These are phyloP conservation scores for Sporothrix inflata DNA, from an alignment of 2,329 filamentous ascomycete species.

Conservation along the genomic window DNA sequence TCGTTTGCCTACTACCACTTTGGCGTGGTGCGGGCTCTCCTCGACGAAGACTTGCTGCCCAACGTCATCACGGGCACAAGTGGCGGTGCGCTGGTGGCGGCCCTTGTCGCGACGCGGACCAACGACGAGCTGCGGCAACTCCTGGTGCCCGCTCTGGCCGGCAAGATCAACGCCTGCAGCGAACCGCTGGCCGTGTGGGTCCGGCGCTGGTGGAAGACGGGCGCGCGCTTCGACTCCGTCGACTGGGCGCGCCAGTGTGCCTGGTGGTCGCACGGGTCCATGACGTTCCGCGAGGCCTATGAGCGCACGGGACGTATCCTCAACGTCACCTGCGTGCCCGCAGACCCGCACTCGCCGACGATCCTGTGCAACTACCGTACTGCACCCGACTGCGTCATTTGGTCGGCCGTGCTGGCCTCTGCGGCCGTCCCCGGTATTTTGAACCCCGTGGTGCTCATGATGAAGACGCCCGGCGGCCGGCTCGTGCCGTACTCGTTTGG, in stretches of 20 bases:
- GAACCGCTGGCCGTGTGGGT: slow-evolving; percentile 78
- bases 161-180: slow-evolving; percentile 81
- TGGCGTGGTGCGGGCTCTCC: slow-evolving; percentile 83
- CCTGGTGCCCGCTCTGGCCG: slow-evolving; percentile 82
- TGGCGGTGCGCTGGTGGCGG: slow-evolving; percentile 88
- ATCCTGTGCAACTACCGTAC: slow-evolving; percentile 96
- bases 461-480: slow-evolving; percentile 67
- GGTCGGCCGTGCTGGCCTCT: slow-evolving; percentile 93
- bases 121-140: slow-evolving; percentile 86
- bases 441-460: slow-evolving; percentile 91
- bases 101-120: slow-evolving; percentile 83
- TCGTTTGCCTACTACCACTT: slow-evolving; percentile 98
- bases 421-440: slow-evolving; percentile 95
- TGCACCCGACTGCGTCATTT: slow-evolving; percentile 94
- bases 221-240: slow-evolving; percentile 89
- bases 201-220: slow-evolving; percentile 85
- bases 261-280: slow-evolving; percentile 90
- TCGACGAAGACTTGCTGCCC: slow-evolving; percentile 83
- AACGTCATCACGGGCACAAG: slow-evolving; percentile 97
- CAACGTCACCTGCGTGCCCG: slow-evolving; percentile 94
- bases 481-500: slow-evolving; percentile 93
- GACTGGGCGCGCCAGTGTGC: slow-evolving; percentile 84
- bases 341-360: slow-evolving; percentile 88
- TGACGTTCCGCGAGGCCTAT: slow-evolving; percentile 95
- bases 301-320: slow-evolving; percentile 90